Conservation (phyloP, 495 filamentous ascomycete genomes). For the Sphaerosporella brunnea region DNA sequence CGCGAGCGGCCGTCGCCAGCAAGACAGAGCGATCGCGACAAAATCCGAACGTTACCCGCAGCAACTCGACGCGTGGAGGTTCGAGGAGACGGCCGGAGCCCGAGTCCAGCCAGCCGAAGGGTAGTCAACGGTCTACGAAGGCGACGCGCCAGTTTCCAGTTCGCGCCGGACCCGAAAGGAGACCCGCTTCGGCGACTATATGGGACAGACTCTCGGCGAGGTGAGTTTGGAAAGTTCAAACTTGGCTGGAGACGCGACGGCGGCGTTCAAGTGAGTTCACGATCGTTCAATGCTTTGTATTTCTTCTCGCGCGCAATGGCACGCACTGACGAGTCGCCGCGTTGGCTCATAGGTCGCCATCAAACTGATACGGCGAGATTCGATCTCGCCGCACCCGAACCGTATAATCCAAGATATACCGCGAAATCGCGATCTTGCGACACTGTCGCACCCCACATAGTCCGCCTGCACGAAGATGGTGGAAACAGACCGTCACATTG, state of each 20-base stretch:
- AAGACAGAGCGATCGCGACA: slow-evolving; percentile 15
- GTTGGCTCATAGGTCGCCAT: slow-evolving; percentile 58
- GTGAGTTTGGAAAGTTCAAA: slow-evolving; percentile 98
- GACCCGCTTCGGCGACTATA: slow-evolving; percentile 80
- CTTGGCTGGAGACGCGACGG: slow-evolving; percentile 97
- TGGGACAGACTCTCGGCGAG: slow-evolving; percentile 93
- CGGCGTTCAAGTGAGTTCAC: slow-evolving; percentile 57
- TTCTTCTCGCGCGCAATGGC: neutral
- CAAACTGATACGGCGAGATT: slow-evolving; percentile 88
- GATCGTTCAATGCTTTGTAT: slow-evolving; percentile 28
- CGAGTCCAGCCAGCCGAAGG: slow-evolving; percentile 7
- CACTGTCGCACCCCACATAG: slow-evolving; percentile 84
- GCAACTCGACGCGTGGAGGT: slow-evolving; percentile 19
- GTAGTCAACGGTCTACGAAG: slow-evolving; percentile 25
- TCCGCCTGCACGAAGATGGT: slow-evolving; percentile 96
- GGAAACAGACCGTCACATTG: slow-evolving; percentile 87
- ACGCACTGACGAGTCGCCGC: neutral
- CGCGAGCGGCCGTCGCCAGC: slow-evolving; percentile 16
- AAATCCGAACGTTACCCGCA: slow-evolving; percentile 19
- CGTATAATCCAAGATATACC: slow-evolving; percentile 90
- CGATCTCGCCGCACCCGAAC: slow-evolving; percentile 65
- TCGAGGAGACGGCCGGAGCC: slow-evolving; percentile 16
- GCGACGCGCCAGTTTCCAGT: no score
- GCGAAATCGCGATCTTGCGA: slow-evolving; percentile 84
- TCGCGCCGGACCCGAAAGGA: slow-evolving; percentile 50